A percentile compares a stretch with the other conserved stretches of the same genome.
Conservation (phyloP, 2,329 filamentous ascomycete species). For the Diaporthe nobilis region DNA sequence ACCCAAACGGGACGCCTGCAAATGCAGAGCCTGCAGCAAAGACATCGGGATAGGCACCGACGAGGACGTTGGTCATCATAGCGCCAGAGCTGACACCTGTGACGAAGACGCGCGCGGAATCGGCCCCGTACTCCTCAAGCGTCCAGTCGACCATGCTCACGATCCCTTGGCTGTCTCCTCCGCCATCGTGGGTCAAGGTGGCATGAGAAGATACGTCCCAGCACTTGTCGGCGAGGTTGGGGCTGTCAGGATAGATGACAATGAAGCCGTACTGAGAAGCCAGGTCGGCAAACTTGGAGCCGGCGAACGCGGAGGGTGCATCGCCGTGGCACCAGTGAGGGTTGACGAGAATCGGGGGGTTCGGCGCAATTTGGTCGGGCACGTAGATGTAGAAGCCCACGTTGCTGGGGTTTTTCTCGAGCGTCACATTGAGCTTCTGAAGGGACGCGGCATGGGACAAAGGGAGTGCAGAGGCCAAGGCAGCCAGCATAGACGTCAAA, state of each 20-base stretch:
- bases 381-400: constrained; percentile 68
- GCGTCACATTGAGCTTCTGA: constrained; percentile 47
- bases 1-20: constrained; percentile 60
- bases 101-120: constrained; percentile 63
- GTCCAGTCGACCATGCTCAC: constrained; percentile 68
- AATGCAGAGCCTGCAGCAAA: constrained; percentile 65
- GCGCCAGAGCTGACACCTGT: constrained; percentile 66
- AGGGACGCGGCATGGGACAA: constrained; percentile 46
- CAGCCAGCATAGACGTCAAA: constrained; percentile 12
- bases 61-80: constrained; percentile 70
- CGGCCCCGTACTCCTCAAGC: constrained; percentile 60
- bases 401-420: constrained; percentile 64
- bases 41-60: constrained; percentile 66
- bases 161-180: constrained; percentile 66
- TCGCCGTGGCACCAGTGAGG: constrained; percentile 71
- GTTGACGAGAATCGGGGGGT: constrained; percentile 67
- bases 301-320: constrained; percentile 62
- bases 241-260: constrained; percentile 57
- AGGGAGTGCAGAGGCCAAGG: not conserved
- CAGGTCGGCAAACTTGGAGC: constrained; percentile 66
- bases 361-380: constrained; percentile 56
- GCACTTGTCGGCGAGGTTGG: constrained; percentile 60
- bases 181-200: constrained; percentile 63
- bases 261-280: constrained; percentile 69
- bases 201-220: constrained; percentile 70